phyloP scores from a whole-genome alignment of 768 basidiomycete species.

The Sistotremastrum niveocremeum region DNA sequence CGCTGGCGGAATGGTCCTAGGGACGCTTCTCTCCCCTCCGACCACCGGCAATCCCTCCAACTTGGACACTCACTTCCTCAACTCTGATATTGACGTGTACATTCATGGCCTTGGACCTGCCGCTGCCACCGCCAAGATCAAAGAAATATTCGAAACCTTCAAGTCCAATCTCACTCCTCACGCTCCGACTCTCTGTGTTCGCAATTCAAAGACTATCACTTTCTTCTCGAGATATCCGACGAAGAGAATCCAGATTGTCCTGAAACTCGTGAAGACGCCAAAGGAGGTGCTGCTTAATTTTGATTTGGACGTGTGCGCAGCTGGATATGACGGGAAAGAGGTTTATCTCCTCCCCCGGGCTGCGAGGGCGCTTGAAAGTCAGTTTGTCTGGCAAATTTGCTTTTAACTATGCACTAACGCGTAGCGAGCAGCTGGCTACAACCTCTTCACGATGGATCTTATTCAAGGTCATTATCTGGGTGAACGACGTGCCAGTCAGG shows the following conservation, averaged over 20 bases:
- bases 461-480: constrained; percentile 7
- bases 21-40: background rate
- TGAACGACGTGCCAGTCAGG: constrained; percentile 2
- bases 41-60: no score
- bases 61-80: no score
- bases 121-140: constrained; percentile 1
- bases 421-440: constrained; percentile 1
- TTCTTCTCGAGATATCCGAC: constrained; percentile 3
- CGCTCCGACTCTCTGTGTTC: constrained; percentile 1
- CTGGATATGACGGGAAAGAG: constrained; percentile 3
- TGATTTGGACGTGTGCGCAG: constrained; percentile 4
- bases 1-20: constrained; percentile 7
- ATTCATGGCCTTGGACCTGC: constrained; percentile 3
- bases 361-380: constrained; percentile 5
- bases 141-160: constrained; percentile 2
- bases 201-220: constrained; percentile 5
- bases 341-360: constrained; percentile 4
- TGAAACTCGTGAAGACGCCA: constrained; percentile 1
- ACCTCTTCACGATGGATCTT: constrained; percentile 6
- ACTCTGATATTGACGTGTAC: constrained; percentile 6
- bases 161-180: constrained; percentile 1
- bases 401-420: background rate
- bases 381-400: background rate
- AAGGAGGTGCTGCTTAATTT: constrained; percentile 7
- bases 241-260: constrained; percentile 3